Base-by-base conservation (phyloP, 1,284 basidiomycete genomes). In the Stereum hirsutum region DNA sequence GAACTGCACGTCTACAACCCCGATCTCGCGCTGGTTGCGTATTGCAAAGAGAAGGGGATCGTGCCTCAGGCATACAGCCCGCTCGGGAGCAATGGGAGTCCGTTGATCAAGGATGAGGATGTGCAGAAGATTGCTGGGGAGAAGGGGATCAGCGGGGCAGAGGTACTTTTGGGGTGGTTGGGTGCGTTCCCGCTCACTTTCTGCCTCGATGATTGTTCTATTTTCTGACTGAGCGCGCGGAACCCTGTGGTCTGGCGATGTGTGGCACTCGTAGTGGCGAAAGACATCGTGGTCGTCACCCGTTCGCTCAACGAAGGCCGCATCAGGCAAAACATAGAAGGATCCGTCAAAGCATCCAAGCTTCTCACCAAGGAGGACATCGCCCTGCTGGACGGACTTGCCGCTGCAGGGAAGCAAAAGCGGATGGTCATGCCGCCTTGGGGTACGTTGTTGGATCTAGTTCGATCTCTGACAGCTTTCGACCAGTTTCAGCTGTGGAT, bases 221-320 rank as follows among this genome's bases (percentile, higher is more conserved):
- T 30, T 32, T 12, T 30, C 7, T 24, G 11, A 25, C 14, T 12
- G n/a, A 25, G 6, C 6, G 38, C 21, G 19, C 23, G 19, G 12
- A 14, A n/a, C 3, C n/a, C 19, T 10, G 11, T 7, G 12, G 17
- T 31, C 17, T 41, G 54, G 56, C 44, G n/a, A n/a, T n/a, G n/a
- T n/a, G n/a, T n/a, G n/a, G n/a, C n/a, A n/a, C n/a, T n/a, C 52
- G 38, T 43, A 82, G 81, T 84, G 43, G 65, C 71, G 8, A 84
- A 81, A 58, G 74, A 73, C 38, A 66, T 78, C 43, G 70, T 85
- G 20, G 75, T 78, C 21, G 69, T 91, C 27, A 78, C 86, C 11
- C 90, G 89, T 65, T 88, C 78, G 21, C 85, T 89, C 39, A 92
- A 77, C 0, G 75, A 78, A 27, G 58, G 69, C 27, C 80, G 91